Evolutionary conservation across 306 rosid species (phyloP).

Genomic region (Vigna angularis): DNA sequence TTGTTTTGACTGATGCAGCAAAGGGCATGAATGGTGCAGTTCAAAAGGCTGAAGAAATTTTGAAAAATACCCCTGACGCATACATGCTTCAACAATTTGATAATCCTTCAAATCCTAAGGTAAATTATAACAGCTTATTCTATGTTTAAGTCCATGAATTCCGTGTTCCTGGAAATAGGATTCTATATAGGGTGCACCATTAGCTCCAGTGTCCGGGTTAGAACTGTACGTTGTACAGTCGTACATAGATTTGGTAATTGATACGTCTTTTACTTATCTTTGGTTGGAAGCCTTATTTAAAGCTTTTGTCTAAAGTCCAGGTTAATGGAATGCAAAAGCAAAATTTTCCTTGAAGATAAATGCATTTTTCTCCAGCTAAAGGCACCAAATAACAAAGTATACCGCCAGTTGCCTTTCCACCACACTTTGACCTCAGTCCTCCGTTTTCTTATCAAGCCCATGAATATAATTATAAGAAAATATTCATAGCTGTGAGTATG

Average conservation of each 20-base stretch:
- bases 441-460: slow-evolving; percentile 29
- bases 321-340: slow-evolving; percentile 17
- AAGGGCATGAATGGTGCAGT: slow-evolving; percentile 99
- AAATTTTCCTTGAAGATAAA: slow-evolving; percentile 9
- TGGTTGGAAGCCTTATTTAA: slow-evolving; percentile 31
- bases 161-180: slow-evolving; percentile 13
- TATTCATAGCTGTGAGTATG: neutral
- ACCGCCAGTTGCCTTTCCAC: neutral
- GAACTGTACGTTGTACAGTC: neutral
- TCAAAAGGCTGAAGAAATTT: slow-evolving; percentile 95
- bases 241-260: slow-evolving; percentile 22
- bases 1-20: slow-evolving; percentile 84
- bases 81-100: slow-evolving; percentile 99
- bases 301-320: slow-evolving; percentile 25
- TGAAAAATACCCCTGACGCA: slow-evolving; percentile 75
- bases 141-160: slow-evolving; percentile 27
- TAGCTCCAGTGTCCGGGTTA: slow-evolving; percentile 24
- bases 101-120: slow-evolving; percentile 99
- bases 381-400: slow-evolving; percentile 13
- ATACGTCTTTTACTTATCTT: slow-evolving; percentile 29
- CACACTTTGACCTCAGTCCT: neutral
- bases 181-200: neutral
- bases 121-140: slow-evolving; percentile 45
- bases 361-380: slow-evolving; percentile 16
- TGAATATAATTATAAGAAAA: slow-evolving; percentile 26